phyloP scores from a whole-genome alignment of 116 monocot genomes.

The Cymodocea nodosa region DNA sequence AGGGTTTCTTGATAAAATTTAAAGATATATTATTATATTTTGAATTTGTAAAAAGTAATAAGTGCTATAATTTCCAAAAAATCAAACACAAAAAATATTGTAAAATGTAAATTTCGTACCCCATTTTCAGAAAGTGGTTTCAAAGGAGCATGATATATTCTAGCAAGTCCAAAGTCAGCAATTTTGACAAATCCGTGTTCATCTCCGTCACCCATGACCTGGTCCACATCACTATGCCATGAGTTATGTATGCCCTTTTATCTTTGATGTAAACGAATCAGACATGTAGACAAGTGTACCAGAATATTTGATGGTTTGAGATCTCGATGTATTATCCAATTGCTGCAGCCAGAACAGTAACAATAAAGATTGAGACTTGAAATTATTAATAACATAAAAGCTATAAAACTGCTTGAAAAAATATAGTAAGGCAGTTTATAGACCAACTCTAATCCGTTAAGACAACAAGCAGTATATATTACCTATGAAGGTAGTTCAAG shows the following conservation, averaged over 20 bases:
- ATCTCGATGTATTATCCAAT: conserved; percentile 99
- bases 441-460: background rate
- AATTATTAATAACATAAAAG: background rate
- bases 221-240: conserved; percentile 5
- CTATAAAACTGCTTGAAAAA: background rate
- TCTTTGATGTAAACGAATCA: background rate
- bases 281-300: conserved; percentile 24
- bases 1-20: no score
- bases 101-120: conserved; percentile 22
- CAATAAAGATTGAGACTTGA: conserved; percentile 1
- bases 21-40: no score
- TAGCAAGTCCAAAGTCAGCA: conserved; percentile 98
- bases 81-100: background rate
- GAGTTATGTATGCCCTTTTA: background rate
- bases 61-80: background rate
- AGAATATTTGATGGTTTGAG: conserved; percentile 98
- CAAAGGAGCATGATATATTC: conserved; percentile 98
- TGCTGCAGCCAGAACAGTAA: conserved; percentile 34
- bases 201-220: conserved; percentile 98
- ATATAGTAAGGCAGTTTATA: background rate
- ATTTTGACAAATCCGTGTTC: conserved; percentile 99
- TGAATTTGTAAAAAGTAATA: no score
- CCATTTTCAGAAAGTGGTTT: conserved; percentile 93
- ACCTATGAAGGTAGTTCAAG: conserved; percentile 99
- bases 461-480: background rate